Conservation (phyloP, 2,329 filamentous ascomycete genomes). For the Botrytis fragariae region DNA sequence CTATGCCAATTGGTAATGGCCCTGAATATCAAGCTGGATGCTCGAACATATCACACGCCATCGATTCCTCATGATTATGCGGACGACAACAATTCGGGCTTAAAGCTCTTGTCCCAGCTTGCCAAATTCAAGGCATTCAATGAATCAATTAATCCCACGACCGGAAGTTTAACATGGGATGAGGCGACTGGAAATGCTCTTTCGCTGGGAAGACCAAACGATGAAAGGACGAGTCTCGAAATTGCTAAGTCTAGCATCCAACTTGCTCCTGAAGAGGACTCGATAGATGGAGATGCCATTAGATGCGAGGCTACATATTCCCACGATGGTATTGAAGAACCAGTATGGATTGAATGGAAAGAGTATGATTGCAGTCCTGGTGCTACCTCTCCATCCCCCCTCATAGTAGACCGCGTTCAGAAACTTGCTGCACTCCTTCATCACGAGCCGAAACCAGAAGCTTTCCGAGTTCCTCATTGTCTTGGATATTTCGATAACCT, state of each 20-base stretch:
- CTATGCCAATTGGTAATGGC: constrained; percentile 47
- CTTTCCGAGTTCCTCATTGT: constrained; percentile 51
- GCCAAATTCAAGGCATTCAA: constrained; percentile 54
- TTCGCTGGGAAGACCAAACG: constrained; percentile 39
- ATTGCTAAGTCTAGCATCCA: constrained; percentile 25
- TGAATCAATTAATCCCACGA: constrained; percentile 43
- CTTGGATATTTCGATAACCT: constrained; percentile 50
- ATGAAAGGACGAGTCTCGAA: constrained; percentile 21
- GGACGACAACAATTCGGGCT: constrained; percentile 41
- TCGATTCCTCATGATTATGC: constrained; percentile 28
- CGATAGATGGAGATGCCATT: constrained; percentile 4
- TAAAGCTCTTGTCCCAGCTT: constrained; percentile 45
- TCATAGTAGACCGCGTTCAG: constrained; percentile 46
- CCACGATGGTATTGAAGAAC: constrained; percentile 39
- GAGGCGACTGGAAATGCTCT: constrained; percentile 42
- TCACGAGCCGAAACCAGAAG: constrained; percentile 48
- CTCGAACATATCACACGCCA: constrained; percentile 24
- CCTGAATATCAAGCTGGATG: constrained; percentile 45
- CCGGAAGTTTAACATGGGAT: constrained; percentile 38
- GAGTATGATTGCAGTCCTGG: constrained; percentile 44
- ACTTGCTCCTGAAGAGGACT: constrained; percentile 10
- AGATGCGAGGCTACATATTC: constrained; percentile 45
- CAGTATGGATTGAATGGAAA: constrained; percentile 53
- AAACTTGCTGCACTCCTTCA: constrained; percentile 50
- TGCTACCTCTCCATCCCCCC: constrained; percentile 40